Percentiles rank a stretch among this genome's conserved stretches.
Evolutionary conservation across 1,284 basidiomycete genomes (phyloP).

Genomic region (Ustilago bromivora): DNA sequence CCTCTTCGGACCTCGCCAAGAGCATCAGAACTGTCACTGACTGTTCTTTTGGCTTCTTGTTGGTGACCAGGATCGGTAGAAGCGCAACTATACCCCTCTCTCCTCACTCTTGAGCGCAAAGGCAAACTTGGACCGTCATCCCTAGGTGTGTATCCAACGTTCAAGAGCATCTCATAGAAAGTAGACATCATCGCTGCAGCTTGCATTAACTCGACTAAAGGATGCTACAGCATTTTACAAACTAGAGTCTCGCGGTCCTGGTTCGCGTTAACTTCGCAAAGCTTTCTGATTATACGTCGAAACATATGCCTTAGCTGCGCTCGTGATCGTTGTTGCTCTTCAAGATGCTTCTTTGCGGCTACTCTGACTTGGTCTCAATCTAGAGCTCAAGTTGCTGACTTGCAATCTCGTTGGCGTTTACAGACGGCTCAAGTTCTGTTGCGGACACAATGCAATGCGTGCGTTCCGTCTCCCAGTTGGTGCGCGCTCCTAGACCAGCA

Average conservation of each 20-base stretch:
- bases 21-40: constrained; percentile 1
- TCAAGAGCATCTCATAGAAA: background rate
- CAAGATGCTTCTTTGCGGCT: background rate
- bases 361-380: background rate
- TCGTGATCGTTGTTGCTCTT: constrained; percentile 1
- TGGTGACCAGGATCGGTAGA: background rate
- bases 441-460: constrained; percentile 22
- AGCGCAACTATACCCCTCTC: constrained; percentile 3
- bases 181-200: constrained; percentile 5
- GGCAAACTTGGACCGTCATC: background rate
- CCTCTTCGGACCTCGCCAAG: too few species aligned
- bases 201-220: constrained; percentile 20
- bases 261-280: constrained; percentile 62
- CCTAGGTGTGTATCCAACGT: constrained; percentile 11
- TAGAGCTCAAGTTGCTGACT: background rate
- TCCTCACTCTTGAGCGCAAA: background rate
- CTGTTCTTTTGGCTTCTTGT: background rate
- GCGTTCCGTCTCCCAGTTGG: constrained; percentile 2
- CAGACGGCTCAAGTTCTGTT: background rate
- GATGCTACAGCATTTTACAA: constrained; percentile 58
- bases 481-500: background rate
- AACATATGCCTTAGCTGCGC: background rate
- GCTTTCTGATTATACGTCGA: constrained; percentile 52
- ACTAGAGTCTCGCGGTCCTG: constrained; percentile 68
- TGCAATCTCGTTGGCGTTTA: background rate